Evolutionary conservation across 306 rosid species (phyloP), one percentile per base, ranked within the genome.

Genomic region (Hippophae tibetana): DNA sequence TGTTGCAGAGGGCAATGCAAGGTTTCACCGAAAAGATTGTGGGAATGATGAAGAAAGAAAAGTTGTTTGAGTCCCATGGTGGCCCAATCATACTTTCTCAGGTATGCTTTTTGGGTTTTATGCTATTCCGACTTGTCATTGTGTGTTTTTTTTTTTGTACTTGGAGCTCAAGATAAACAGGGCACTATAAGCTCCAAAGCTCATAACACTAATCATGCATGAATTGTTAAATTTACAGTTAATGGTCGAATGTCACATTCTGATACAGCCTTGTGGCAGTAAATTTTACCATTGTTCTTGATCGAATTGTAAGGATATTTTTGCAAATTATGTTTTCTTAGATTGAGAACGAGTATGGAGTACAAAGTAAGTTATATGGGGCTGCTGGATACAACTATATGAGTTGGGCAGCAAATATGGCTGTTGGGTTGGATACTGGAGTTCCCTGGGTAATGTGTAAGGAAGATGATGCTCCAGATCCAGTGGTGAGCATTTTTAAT

Each of bases 391-490:
- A 88, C 49, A 84, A 77, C 66, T 93, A 93, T 69, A 63, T 88
- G 78, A 86, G 66, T 54, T 93, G 99, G 99, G 99, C 99, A 7
- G 99, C 99, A 55, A 81, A 89, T 51, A 93, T 93, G 99, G 99
- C 99, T 31, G 85, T 86, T 31, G 89, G 89, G 76, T 73, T 70
- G 77, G 89, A 70, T 54, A 93, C 99, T 11, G 99, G 99, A 42
- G 99, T 93, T 64, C 99, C 99, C 1, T 93, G 99, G 99, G 78
- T 93, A 46, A 93, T 93, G 99, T 93, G 99, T 85, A 93, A 93
- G 83, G 95, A 93, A 82, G 99, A 88, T n/a, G 97, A 93, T 80
- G 99, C 99, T 7, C 99, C 99, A 27, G 99, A 93, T 89, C 99
- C 99, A 68, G 86, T 93, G 86, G 99, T 93, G 60, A 82, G 81